Evolutionary conservation across 164 flowering plant species (phyloP), one percentile per base, ranked within the genome.

Genomic region (Vitis amurensis): DNA sequence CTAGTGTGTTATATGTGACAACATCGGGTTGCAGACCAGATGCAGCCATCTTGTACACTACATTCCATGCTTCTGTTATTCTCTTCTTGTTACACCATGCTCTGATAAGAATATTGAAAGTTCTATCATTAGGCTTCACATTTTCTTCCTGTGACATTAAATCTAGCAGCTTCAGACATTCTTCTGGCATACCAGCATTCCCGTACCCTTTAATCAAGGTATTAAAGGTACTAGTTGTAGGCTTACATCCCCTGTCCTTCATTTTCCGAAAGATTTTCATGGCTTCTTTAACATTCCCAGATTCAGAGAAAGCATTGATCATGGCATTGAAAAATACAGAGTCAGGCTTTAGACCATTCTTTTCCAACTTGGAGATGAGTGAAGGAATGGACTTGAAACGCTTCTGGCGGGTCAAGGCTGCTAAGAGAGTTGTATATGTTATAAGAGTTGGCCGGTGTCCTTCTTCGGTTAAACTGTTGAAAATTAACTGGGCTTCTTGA

Each of bases 391-490:
- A 78, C 61, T 81, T 80, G 79, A 86, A 87, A 31, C 76, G 87
- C 82, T 84, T 92, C 72, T 80, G 93, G 62, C 73, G 74, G 11
- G 93, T 89, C 75, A 91, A 75, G 61, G 91, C 87, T 70, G 93
- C 75, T 59, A 95, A 78, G 55, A 95, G 86, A 67, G 97, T 83
- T 44, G 97, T 95, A 68, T 91, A 93, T 63, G 97, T 93, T 61
- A 93, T 74, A 16, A 93, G 76, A 56, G 91, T 88, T 62, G 99
- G 99, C 78, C 63, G 84, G 81, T 95, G 99, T 48, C 99, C 98
- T 59, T 81, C 94, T 77, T 87, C 92, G 9, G 79, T 72, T 64
- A 95, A 78, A 72, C 74, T 77, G 59, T 86, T 77, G 65, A 90
- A 92, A 59, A 90, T 70, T 30, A 80, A 57, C n/a, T 80, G 79